Evolutionary conservation across 2,329 filamentous ascomycete genomes (phyloP), one percentile per base, ranked within the genome.

Genomic region (Trichocomaceae sp.): DNA sequence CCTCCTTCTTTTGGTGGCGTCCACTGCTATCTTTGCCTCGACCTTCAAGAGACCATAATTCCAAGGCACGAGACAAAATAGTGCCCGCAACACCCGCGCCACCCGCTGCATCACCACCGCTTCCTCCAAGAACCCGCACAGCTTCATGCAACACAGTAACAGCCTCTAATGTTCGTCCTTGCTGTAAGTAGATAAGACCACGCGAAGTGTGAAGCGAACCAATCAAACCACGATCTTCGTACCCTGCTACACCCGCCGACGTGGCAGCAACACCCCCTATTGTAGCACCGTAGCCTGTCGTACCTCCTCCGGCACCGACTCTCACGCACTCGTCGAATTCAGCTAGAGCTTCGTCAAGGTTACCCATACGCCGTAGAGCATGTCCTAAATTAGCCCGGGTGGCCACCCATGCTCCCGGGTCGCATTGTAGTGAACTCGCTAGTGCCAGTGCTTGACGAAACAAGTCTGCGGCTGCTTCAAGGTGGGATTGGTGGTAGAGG

Each of bases 371-470:
- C 52, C 93, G 83, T 59, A 90, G 86, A 0, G 92, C 87, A 67
- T 99, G 93, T 0, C 85, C 95, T 15, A 99, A 79, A 64, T 99
- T 99, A 3, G 88, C 88, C 39, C 90, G 83, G 0, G 88, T 91
- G 2, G 89, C 83, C 2, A 96, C 76, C 85, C 88, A 95, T 1
- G 92, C 88, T 47, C 83, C 81, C 0, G 88, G 83, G 58, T 95
- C 89, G 54, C 88, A 87, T 59, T 90, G 86, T 58, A 95, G 90
- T 37, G 92, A 85, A 3, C 84, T 81, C 2, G 90, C 88, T 52
- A 96, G 83, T 47, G 80, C 76, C 17, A 99, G 80, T 0, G 93
- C 88, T 58, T 85, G 82, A 7, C 79, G 79, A 69, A 99, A 97
- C 59, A 91, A 82, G 29, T 83, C 79, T 9, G 88, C 83, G 0